A percentile compares a stretch with the other conserved stretches of the same genome.
These are phyloP conservation scores for Cylindrotheca fusiformis DNA, from an alignment of 108 stramenopile genomes.

Conservation along the genomic window DNA sequence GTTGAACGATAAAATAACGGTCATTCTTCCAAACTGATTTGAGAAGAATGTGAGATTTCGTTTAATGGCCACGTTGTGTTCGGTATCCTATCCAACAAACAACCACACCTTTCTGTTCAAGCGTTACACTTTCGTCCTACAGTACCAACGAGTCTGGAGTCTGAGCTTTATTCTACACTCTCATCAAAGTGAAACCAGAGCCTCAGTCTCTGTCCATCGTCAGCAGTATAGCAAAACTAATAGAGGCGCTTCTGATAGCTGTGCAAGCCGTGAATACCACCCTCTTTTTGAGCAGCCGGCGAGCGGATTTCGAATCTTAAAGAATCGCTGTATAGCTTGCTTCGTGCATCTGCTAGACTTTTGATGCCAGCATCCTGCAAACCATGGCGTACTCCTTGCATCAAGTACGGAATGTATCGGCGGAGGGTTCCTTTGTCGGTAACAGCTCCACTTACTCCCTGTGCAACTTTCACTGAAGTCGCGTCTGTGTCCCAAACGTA, in stretches of 20 bases:
- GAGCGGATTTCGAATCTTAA: slow-evolving; percentile 97
- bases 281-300: slow-evolving; percentile 99
- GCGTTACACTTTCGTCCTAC: too few species aligned
- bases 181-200: too few species aligned
- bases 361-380: slow-evolving; percentile 92
- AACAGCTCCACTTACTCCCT: slow-evolving; percentile 99
- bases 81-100: too few species aligned
- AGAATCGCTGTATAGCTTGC: slow-evolving; percentile 73
- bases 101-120: too few species aligned
- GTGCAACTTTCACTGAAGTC: slow-evolving; percentile 95
- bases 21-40: too few species aligned
- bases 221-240: slow-evolving; percentile 27
- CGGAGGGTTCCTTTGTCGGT: slow-evolving; percentile 97
- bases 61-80: too few species aligned
- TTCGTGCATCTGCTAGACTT: slow-evolving; percentile 67
- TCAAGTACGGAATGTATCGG: slow-evolving; percentile 97
- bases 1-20: too few species aligned
- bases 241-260: slow-evolving; percentile 94
- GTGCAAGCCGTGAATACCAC: slow-evolving; percentile 97
- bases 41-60: too few species aligned
- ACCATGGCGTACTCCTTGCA: slow-evolving; percentile 97
- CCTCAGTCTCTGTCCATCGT: too few species aligned
- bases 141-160: too few species aligned
- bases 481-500: slow-evolving; percentile 95
- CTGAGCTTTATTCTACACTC: too few species aligned